Percentiles rank a stretch among this genome's conserved stretches.
phyloP scores from a whole-genome alignment of 495 filamentous ascomycete species.

The Xylaria nigripes region DNA sequence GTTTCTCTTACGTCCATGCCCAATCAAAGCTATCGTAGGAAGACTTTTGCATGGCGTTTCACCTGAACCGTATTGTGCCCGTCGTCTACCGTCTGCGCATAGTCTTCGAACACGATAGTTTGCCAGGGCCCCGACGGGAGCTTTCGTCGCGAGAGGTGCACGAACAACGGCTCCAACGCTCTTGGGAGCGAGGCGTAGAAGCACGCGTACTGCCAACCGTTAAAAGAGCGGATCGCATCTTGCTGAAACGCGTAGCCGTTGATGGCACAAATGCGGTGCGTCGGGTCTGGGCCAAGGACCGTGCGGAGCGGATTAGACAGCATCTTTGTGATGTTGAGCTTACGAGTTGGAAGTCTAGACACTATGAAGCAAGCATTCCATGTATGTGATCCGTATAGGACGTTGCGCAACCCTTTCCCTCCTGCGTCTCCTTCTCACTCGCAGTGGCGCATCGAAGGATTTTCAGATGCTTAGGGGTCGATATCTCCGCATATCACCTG shows the following conservation, averaged over 20 bases:
- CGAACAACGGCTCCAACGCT: slow-evolving; percentile 28
- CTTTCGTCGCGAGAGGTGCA: slow-evolving; percentile 37
- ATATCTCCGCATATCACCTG: no score
- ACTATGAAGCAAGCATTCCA: no score
- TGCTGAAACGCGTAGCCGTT: slow-evolving; percentile 41
- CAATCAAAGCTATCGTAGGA: not conserved
- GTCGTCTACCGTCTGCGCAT: slow-evolving; percentile 41
- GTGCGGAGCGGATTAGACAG: not conserved
- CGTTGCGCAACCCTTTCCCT: no score
- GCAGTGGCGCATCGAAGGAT: no score
- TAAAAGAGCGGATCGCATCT: slow-evolving; percentile 31
- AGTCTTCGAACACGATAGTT: slow-evolving; percentile 37
- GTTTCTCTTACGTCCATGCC: not conserved
- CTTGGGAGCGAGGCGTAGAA: slow-evolving; percentile 32
- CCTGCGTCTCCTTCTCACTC: no score
- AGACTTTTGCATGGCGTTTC: not conserved
- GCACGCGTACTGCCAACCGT: slow-evolving; percentile 38
- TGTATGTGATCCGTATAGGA: not conserved
- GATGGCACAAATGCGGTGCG: slow-evolving; percentile 29
- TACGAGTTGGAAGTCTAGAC: not conserved
- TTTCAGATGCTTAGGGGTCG: no score
- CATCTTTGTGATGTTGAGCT: not conserved
- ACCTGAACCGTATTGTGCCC: slow-evolving; percentile 43
- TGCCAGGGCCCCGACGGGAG: slow-evolving; percentile 33
- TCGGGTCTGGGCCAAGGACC: slow-evolving; percentile 29